These are phyloP conservation scores for Entomortierella chlamydospora DNA, from an alignment of 192 early-diverging fungal genomes.

Conservation along the genomic window DNA sequence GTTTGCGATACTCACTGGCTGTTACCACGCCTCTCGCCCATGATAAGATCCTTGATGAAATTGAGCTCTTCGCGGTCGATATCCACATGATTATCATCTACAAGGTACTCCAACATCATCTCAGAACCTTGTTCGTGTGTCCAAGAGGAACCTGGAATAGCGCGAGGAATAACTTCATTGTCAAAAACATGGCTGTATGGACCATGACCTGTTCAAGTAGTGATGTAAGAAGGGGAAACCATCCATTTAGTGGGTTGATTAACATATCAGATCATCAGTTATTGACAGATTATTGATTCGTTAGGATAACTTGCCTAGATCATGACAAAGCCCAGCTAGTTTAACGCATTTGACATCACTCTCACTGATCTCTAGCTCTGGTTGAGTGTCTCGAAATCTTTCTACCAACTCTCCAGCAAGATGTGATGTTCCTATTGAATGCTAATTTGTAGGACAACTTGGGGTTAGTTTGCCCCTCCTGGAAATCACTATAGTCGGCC, in stretches of 20 bases:
- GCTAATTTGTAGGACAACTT: neutral
- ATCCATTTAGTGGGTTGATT: neutral
- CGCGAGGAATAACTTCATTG: conserved; percentile 83
- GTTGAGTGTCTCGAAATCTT: conserved; percentile 78
- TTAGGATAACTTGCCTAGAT: conserved; percentile 70
- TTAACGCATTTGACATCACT: conserved; percentile 88
- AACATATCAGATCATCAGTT: neutral
- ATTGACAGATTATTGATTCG: neutral
- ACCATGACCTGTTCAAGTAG: conserved; percentile 85
- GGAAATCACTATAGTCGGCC: neutral
- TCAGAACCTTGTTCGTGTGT: conserved; percentile 84
- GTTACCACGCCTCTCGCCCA: conserved; percentile 60
- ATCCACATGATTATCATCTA: conserved; percentile 79
- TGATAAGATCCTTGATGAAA: conserved; percentile 81
- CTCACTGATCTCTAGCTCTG: conserved; percentile 80
- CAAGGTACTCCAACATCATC: conserved; percentile 86
- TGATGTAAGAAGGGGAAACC: too few species aligned
- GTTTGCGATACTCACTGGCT: conserved; percentile 42
- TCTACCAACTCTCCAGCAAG: conserved; percentile 81
- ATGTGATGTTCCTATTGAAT: conserved; percentile 77
- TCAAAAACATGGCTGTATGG: conserved; percentile 98
- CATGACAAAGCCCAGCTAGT: conserved; percentile 94
- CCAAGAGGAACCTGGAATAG: conserved; percentile 66
- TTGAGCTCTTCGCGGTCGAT: conserved; percentile 67
- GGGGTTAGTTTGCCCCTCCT: neutral